A percentile compares a stretch with the other conserved stretches of the same genome.
Evolutionary conservation across 306 rosid species (phyloP).

Genomic region (Quercus dentata): DNA sequence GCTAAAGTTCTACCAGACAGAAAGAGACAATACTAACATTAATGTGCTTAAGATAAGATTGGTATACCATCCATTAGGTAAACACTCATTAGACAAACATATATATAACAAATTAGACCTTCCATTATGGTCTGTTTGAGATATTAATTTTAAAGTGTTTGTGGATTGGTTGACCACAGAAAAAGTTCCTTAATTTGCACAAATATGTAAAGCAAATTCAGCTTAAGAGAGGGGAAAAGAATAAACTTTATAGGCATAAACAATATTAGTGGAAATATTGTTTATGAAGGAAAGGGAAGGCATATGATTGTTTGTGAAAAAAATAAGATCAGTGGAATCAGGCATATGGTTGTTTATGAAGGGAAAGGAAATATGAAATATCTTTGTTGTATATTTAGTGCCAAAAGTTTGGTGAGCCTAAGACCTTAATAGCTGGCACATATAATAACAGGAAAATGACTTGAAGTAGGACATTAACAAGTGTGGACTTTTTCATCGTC

Average conservation of each 20-base stretch:
- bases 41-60: neutral
- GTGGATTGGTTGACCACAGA: slow-evolving; percentile 11
- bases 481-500: no score
- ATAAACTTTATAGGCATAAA: no score
- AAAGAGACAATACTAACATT: neutral
- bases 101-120: neutral
- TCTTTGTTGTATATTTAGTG: slow-evolving; percentile 14
- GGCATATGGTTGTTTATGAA: slow-evolving; percentile 7
- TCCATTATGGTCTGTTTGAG: no score
- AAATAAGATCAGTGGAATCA: slow-evolving; percentile 3
- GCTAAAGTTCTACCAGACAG: neutral
- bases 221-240: no score
- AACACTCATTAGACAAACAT: slow-evolving; percentile 1
- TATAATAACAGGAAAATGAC: slow-evolving; percentile 22
- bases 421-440: neutral
- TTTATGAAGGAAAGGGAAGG: neutral
- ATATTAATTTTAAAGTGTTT: no score
- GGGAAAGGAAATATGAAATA: neutral
- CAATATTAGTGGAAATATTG: slow-evolving; percentile 1
- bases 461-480: neutral
- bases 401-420: slow-evolving; percentile 20
- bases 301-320: no score
- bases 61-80: slow-evolving; percentile 44
- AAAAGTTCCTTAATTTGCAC: neutral
- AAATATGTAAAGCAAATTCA: no score